phyloP scores from a whole-genome alignment of 495 filamentous ascomycete species.

The Penicillium herquei region DNA sequence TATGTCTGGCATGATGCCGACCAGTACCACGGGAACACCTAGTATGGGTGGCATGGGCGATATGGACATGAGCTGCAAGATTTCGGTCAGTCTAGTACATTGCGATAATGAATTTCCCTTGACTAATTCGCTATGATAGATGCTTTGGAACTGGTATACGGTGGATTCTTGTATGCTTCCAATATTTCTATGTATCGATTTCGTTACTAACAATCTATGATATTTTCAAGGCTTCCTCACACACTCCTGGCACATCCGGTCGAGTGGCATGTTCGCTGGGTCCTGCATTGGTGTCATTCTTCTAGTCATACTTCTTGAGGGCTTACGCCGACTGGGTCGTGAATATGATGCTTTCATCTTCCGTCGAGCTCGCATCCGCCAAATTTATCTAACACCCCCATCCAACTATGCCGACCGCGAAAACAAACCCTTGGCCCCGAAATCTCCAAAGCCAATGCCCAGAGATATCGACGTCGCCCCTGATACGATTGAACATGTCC shows the following conservation, averaged over 20 bases:
- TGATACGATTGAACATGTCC: too few species aligned
- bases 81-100: conserved; percentile 33
- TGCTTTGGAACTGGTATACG: conserved; percentile 79
- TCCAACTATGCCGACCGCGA: background rate
- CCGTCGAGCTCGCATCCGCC: conserved; percentile 31
- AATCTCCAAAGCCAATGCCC: background rate
- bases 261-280: conserved; percentile 61
- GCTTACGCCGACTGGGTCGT: conserved; percentile 56
- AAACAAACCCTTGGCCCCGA: background rate
- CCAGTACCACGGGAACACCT: conserved; percentile 1
- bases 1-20: background rate
- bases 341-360: conserved; percentile 63
- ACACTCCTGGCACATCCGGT: conserved; percentile 61
- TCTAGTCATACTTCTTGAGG: conserved; percentile 62
- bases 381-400: conserved; percentile 12
- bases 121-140: conserved; percentile 38
- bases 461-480: too few species aligned
- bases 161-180: conserved; percentile 56
- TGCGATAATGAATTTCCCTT: conserved; percentile 7
- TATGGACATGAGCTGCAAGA: conserved; percentile 35
- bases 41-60: conserved; percentile 15
- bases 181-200: background rate
- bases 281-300: conserved; percentile 68
- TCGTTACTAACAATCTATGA: conserved; percentile 1
- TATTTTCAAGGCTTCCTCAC: conserved; percentile 58